Evolutionary conservation across 768 basidiomycete species (phyloP).

Genomic region (Amanita fuliginea): DNA sequence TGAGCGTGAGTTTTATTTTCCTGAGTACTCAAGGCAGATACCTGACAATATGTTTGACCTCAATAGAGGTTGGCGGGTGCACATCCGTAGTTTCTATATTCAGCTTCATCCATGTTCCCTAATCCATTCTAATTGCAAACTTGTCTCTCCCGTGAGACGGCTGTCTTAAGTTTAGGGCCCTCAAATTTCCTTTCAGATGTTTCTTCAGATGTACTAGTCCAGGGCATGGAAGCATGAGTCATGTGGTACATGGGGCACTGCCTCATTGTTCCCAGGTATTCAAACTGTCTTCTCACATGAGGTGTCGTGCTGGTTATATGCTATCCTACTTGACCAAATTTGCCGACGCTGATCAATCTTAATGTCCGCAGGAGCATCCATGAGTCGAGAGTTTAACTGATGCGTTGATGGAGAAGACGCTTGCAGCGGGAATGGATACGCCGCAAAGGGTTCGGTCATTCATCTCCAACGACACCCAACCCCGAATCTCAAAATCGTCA

Average conservation of each 20-base stretch:
- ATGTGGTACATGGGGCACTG: neutral
- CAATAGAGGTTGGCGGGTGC: constrained; percentile 5
- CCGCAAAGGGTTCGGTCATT: constrained; percentile 15
- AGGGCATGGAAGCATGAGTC: neutral
- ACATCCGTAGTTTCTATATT: neutral
- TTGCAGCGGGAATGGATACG: constrained; percentile 16
- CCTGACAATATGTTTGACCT: constrained; percentile 17
- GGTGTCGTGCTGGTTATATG: neutral
- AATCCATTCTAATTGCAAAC: neutral
- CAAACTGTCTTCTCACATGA: neutral
- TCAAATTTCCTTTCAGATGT: neutral
- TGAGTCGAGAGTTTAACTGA: neutral
- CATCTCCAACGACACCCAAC: constrained; percentile 15
- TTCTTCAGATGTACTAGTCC: neutral
- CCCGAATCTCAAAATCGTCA: too few species aligned
- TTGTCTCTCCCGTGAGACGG: neutral
- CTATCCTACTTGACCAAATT: neutral
- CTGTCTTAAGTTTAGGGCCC: neutral
- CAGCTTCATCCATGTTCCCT: neutral
- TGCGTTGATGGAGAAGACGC: neutral
- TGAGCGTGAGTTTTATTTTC: constrained; percentile 59
- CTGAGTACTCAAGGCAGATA: constrained; percentile 7
- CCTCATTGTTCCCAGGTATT: neutral
- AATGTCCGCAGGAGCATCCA: neutral
- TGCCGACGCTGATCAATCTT: neutral